Percentiles rank a stretch among this genome's conserved stretches.
Conservation (phyloP, 352 stramenopile species). For the Globisporangium paroecandrum region DNA sequence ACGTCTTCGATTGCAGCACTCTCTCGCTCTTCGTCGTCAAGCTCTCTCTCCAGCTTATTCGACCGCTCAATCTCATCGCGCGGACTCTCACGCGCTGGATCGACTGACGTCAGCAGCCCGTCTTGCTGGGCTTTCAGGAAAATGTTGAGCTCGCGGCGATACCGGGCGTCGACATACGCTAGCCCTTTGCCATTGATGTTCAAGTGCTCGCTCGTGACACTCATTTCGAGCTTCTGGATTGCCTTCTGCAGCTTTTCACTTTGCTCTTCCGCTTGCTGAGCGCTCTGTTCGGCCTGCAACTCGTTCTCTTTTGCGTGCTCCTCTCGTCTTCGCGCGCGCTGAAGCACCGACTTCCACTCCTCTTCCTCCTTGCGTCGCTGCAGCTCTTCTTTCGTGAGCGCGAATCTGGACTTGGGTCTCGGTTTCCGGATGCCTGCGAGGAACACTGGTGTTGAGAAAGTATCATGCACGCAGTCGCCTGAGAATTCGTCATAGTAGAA, state of each 20-base stretch:
- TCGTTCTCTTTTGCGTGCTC: slow-evolving; percentile 25
- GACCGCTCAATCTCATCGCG: slow-evolving; percentile 43
- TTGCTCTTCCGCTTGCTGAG: slow-evolving; percentile 25
- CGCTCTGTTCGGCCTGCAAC: slow-evolving; percentile 16
- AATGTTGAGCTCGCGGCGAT: slow-evolving; percentile 51
- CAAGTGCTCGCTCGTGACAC: slow-evolving; percentile 56
- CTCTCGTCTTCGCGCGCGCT: slow-evolving; percentile 43
- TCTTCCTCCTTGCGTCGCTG: slow-evolving; percentile 50
- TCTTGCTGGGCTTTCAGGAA: slow-evolving; percentile 39
- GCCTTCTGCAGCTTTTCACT: slow-evolving; percentile 38
- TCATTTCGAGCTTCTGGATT: slow-evolving; percentile 43
- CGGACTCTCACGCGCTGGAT: slow-evolving; percentile 25
- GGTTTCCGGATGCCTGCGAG: slow-evolving; percentile 32
- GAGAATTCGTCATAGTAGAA: slow-evolving; percentile 69
- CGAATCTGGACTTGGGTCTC: slow-evolving; percentile 26
- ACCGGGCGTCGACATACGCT: slow-evolving; percentile 62
- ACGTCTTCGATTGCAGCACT: slow-evolving; percentile 48
- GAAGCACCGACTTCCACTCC: slow-evolving; percentile 61
- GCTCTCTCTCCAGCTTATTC: slow-evolving; percentile 28
- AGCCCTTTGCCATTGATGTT: slow-evolving; percentile 33
- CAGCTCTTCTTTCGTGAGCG: slow-evolving; percentile 41
- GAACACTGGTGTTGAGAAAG: slow-evolving; percentile 36
- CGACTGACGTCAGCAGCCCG: slow-evolving; percentile 38
- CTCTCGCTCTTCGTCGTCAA: slow-evolving; percentile 52
- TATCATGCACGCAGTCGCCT: slow-evolving; percentile 64